Conservation (phyloP, 2,329 filamentous ascomycete genomes). For the Fonsecaea multimorphosa region DNA sequence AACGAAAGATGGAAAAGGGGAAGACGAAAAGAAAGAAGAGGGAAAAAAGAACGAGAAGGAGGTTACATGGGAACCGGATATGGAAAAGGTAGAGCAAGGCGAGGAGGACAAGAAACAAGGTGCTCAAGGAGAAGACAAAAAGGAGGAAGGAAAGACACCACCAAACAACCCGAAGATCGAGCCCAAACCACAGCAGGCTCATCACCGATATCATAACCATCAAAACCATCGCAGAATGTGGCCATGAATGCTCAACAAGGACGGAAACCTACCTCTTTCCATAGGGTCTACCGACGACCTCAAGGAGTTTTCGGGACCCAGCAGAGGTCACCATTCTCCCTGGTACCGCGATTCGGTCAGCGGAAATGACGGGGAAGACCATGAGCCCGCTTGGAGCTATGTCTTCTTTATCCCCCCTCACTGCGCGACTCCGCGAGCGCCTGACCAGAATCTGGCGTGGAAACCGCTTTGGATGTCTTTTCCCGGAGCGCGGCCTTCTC, state of each 20-base stretch:
- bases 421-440: not conserved
- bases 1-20: too few relatives aligned
- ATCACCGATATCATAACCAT: slow-evolving; percentile 17
- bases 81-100: not conserved
- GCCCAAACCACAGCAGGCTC: slow-evolving; percentile 3
- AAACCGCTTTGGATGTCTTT: not conserved
- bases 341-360: not conserved
- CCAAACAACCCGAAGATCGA: not conserved
- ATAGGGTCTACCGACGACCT: not conserved
- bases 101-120: slow-evolving; percentile 5
- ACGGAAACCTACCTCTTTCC: not conserved
- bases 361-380: not conserved
- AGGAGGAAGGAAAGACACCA: not conserved
- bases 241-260: slow-evolving; percentile 8
- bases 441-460: not conserved
- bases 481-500: not conserved
- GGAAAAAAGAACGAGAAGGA: slow-evolving; percentile 11
- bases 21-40: not conserved
- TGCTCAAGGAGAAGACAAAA: not conserved
- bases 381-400: not conserved
- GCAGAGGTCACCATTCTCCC: not conserved
- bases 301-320: not conserved
- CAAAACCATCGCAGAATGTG: slow-evolving; percentile 14
- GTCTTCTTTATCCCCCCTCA: not conserved
- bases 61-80: not conserved